Evolutionary conservation across 768 basidiomycete genomes (phyloP).

Genomic region (Tricholomella constricta): DNA sequence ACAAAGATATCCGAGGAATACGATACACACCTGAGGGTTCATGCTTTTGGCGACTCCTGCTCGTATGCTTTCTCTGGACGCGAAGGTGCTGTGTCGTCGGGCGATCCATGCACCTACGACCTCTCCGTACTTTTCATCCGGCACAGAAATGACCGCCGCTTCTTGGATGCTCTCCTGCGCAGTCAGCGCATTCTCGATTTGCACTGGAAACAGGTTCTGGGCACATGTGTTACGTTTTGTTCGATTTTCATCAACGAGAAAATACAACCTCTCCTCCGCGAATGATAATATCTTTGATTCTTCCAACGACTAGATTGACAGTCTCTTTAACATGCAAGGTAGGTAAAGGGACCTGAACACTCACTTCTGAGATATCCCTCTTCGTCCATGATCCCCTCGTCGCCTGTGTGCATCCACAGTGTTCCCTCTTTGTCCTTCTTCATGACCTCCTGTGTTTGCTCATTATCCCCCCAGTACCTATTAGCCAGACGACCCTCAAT

Average conservation of each 20-base stretch:
- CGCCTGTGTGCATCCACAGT: slow-evolving; percentile 85
- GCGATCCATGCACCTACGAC: slow-evolving; percentile 82
- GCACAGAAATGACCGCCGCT: slow-evolving; percentile 74
- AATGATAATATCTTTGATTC: slow-evolving; percentile 87
- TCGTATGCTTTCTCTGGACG: slow-evolving; percentile 56
- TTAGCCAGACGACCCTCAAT: background rate
- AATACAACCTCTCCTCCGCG: slow-evolving; percentile 73
- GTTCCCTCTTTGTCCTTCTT: slow-evolving; percentile 52
- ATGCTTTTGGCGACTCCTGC: slow-evolving; percentile 55
- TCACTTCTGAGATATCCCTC: slow-evolving; percentile 76
- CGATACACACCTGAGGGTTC: slow-evolving; percentile 72
- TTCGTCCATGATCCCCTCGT: slow-evolving; percentile 78
- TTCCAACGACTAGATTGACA: slow-evolving; percentile 61
- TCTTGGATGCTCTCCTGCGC: slow-evolving; percentile 60
- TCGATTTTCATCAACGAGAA: background rate
- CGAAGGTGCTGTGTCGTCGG: slow-evolving; percentile 40
- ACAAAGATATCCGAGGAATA: background rate
- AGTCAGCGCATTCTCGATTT: slow-evolving; percentile 78
- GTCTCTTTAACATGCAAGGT: background rate
- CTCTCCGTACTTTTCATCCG: slow-evolving; percentile 69
- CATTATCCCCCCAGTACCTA: slow-evolving; percentile 78
- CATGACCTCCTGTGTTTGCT: slow-evolving; percentile 65
- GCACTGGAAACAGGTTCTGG: slow-evolving; percentile 77
- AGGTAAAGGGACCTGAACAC: slow-evolving; percentile 21
- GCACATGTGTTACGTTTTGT: background rate